Base-by-base conservation (phyloP, 2,329 filamentous ascomycete species). In the Sporothrix curviconia region DNA sequence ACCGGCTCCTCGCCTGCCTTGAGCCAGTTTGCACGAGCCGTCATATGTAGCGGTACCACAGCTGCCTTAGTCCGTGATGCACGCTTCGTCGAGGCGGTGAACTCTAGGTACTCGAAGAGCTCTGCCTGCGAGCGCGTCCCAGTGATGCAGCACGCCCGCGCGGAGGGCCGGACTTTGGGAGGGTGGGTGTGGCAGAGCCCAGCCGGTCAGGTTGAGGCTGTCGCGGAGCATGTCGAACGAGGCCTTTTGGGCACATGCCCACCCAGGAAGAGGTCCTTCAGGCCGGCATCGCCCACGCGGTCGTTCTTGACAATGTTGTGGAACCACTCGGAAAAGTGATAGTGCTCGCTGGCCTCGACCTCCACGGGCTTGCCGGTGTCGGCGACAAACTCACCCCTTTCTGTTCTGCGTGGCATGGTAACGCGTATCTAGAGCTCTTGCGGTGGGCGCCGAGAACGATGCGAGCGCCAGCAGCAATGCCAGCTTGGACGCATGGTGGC, bases 31-130 rank as follows among this genome's bases (percentile, higher is more conserved):
- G 55, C 60, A 61, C 12, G 60, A 56, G 15, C 60, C 60, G 36
- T 61, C 60, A 40, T 59, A 59, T 4, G 55, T 61, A n/a, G 37
- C 60, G 60, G 40, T 61, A 61, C 60, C 60, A 61, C 60, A 55
- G 51, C 42, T 42, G 36, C 43, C 43, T 44, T 50, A 55, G 51
- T 58, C 51, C 9, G 36, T n/a, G 28, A 44, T 44, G 51, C 56
- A 58, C 3, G 28, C 25, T 28, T 39, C 36, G 37, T 58, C 56
- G 36, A 58, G 56, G 17, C 39, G n/a, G n/a, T 19, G n/a, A 55
- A 58, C 4, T 25, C 36, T 9, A 58, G 50, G 37, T 50, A 17
- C 9, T 32, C 30, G 32, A 58, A 50, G 2, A 55, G 51, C 28
- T 39, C 37, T 32, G 43, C 44, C 44, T 17, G 32, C 44, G 9